Percentiles rank a stretch among this genome's conserved stretches.
Conservation (phyloP, 1,284 basidiomycete genomes). For the Inonotus obliquus region DNA sequence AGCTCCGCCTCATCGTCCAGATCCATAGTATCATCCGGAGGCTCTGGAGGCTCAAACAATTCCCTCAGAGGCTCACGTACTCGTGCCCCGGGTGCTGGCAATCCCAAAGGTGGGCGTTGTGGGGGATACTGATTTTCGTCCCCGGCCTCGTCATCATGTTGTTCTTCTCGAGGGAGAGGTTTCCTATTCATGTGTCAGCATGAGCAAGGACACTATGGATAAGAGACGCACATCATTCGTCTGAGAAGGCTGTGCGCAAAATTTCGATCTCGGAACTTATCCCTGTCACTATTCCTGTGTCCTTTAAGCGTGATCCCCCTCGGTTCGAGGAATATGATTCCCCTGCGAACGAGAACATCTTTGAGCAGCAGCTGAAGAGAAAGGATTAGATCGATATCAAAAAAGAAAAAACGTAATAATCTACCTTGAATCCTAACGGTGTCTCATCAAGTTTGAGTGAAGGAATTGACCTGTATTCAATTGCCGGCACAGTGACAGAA, state of each 20-base stretch:
- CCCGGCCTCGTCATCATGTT: neutral
- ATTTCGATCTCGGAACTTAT: slow-evolving; percentile 43
- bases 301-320: slow-evolving; percentile 53
- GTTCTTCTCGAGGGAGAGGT: slow-evolving; percentile 8
- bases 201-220: neutral
- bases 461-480: slow-evolving; percentile 60
- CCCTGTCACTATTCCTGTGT: slow-evolving; percentile 53
- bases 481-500: slow-evolving; percentile 50
- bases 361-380: slow-evolving; percentile 56
- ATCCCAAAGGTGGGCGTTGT: slow-evolving; percentile 12
- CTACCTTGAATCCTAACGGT: slow-evolving; percentile 68
- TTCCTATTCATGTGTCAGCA: slow-evolving; percentile 11
- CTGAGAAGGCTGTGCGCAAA: slow-evolving; percentile 52
- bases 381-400: no score
- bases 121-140: slow-evolving; percentile 8
- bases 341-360: slow-evolving; percentile 54
- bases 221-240: slow-evolving; percentile 52
- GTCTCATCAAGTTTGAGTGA: slow-evolving; percentile 61
- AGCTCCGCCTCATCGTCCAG: slow-evolving; percentile 21
- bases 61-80: slow-evolving; percentile 25
- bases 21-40: slow-evolving; percentile 21
- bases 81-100: slow-evolving; percentile 1
- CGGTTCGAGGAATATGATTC: slow-evolving; percentile 68
- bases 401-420: slow-evolving; percentile 18
- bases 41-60: slow-evolving; percentile 22